A percentile compares a stretch with the other conserved stretches of the same genome.
Evolutionary conservation across 2,329 filamentous ascomycete genomes (phyloP).

Genomic region (Incumbomyces lentus): DNA sequence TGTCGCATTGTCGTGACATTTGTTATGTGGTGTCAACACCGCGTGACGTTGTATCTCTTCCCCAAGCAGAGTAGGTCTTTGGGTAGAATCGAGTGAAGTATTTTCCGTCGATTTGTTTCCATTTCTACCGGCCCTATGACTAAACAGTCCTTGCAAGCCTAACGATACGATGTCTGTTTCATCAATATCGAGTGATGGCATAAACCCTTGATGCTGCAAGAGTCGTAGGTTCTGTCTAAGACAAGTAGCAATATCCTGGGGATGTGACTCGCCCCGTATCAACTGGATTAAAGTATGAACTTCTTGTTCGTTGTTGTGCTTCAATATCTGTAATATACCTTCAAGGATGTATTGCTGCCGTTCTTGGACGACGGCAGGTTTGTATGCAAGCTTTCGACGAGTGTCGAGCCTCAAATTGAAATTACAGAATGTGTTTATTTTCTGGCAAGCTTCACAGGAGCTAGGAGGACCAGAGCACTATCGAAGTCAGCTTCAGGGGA

Average conservation of each 20-base stretch:
- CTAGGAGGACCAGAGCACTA: conserved; percentile 9
- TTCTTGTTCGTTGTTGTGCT: conserved; percentile 7
- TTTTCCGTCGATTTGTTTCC: not conserved
- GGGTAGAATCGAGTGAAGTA: not conserved
- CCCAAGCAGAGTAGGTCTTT: not conserved
- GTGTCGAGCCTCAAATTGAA: conserved; percentile 10
- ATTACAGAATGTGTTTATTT: conserved; percentile 9
- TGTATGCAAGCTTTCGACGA: conserved; percentile 8
- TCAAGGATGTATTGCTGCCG: conserved; percentile 9
- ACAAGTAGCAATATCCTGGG: conserved; percentile 5
- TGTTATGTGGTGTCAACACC: not conserved
- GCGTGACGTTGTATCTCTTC: not conserved
- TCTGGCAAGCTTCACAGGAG: conserved; percentile 8
- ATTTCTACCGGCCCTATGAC: not conserved
- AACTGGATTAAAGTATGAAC: not conserved
- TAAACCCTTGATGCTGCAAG: not conserved
- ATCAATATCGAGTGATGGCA: not conserved
- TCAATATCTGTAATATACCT: conserved; percentile 11
- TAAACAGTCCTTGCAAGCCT: conserved; percentile 6
- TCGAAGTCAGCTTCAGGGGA: not conserved
- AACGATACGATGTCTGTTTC: conserved; percentile 4
- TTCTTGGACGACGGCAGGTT: conserved; percentile 6
- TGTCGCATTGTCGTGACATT: no score
- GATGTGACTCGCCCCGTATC: conserved; percentile 1
- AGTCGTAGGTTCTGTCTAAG: not conserved